Evolutionary conservation across 371 early-diverging fungal species (phyloP).

Genomic region (Catenaria anguillulae): DNA sequence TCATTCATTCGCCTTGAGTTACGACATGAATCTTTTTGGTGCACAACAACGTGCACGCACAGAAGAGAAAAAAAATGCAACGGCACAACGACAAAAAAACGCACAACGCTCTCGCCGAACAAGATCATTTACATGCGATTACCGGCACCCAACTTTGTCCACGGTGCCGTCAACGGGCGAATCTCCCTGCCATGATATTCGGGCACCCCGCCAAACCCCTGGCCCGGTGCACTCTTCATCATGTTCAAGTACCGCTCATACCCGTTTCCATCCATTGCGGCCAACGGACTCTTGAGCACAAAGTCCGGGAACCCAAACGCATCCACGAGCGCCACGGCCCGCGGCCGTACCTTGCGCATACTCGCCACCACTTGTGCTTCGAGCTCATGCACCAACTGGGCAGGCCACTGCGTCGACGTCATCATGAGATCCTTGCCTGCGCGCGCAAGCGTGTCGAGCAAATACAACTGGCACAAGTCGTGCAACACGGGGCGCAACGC

Average conservation of each 20-base stretch:
- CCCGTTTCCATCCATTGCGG: slow-evolving; percentile 43
- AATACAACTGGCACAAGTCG: slow-evolving; percentile 14
- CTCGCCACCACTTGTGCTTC: neutral
- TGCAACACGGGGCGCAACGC: neutral
- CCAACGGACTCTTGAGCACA: slow-evolving; percentile 47
- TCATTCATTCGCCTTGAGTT: too few relatives aligned
- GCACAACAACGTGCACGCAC: too few relatives aligned
- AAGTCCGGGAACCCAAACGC: slow-evolving; percentile 47
- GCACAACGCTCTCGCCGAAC: too few relatives aligned
- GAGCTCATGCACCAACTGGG: neutral
- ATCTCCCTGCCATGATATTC: slow-evolving; percentile 12
- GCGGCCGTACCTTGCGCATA: slow-evolving; percentile 36
- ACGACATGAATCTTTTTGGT: too few relatives aligned
- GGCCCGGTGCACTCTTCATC: slow-evolving; percentile 10
- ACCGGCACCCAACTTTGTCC: too few relatives aligned
- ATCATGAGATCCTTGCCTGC: slow-evolving; percentile 15
- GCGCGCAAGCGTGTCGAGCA: slow-evolving; percentile 12
- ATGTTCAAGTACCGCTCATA: slow-evolving; percentile 22
- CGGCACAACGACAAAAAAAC: too few relatives aligned
- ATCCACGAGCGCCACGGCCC: slow-evolving; percentile 44
- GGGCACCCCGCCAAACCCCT: slow-evolving; percentile 8
- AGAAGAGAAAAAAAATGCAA: too few relatives aligned
- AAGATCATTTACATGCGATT: too few relatives aligned
- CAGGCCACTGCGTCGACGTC: slow-evolving; percentile 12
- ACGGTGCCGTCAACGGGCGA: slow-evolving; percentile 10